Base-by-base conservation (phyloP, 441 rosid species). In the Hura crepitans region DNA sequence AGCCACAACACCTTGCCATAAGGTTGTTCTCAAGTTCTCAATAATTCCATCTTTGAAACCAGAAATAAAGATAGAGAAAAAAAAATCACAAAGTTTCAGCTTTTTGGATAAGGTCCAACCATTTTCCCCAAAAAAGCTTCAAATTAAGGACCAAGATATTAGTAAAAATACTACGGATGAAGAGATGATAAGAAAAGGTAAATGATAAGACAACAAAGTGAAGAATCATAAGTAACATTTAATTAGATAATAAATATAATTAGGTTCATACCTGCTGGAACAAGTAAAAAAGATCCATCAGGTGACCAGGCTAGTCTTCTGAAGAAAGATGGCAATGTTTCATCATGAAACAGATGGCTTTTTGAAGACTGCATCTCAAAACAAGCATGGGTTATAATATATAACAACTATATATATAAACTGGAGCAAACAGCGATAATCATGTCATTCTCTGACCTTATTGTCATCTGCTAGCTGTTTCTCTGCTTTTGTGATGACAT, bases 251-350 rank as follows among this genome's bases (percentile, higher is more conserved):
- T 23, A 72, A 62, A 53, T 14, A 5, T n/a, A 11, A 30, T 15
- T 23, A 68, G 56, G 39, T 50, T 4, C 70, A 56, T 65, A 94
- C 99, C 99, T 64, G 99, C 90, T 50, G 97, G 99, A 71, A 77
- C 84, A 65, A 94, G 90, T 79, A 94, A 81, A 83, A 94, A 92
- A 1, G 96, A 90, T 58, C 99, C 99, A 85, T 92, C 99, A 78
- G 96, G 97, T 43, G 99, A 93, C 97, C 99, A 94, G 25, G 97
- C 88, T 75, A 94, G 81, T 89, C 99, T 88, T 77, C 97, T 82
- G 77, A 94, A 94, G 86, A 94, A 92, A 65, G 99, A 92, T 10
- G 94, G 96, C 75, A 94, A 71, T 47, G 97, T 94, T 79, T 94
- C 99, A 74, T 94, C 99, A 50, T 81, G 97, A 84, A 94, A 94